These are phyloP conservation scores for Colletotrichum higginsianum DNA, from an alignment of 2,329 filamentous ascomycete genomes.

Conservation along the genomic window DNA sequence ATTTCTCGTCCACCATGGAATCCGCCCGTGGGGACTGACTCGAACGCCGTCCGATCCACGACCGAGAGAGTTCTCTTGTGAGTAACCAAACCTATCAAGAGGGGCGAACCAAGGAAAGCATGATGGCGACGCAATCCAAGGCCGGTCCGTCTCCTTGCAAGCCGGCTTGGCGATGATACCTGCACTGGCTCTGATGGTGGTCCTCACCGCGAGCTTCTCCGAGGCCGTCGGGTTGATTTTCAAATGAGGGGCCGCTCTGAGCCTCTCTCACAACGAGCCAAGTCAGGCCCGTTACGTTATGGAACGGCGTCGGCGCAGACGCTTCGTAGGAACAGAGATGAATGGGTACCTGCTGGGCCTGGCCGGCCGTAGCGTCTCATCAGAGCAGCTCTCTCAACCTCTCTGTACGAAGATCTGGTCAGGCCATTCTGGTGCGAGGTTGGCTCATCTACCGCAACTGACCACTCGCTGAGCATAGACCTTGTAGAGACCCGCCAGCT, in stretches of 20 bases:
- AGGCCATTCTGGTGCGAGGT: slow-evolving; percentile 4
- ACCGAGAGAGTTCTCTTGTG: slow-evolving; percentile 1
- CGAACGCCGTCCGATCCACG: slow-evolving; percentile 23
- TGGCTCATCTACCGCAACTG: slow-evolving; percentile 19
- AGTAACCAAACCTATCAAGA: neutral
- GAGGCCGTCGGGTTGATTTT: slow-evolving; percentile 15
- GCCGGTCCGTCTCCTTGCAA: neutral
- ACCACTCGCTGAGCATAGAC: neutral
- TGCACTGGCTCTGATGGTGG: slow-evolving; percentile 24
- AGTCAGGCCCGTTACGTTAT: neutral
- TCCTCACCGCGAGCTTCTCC: neutral
- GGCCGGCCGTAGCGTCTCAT: slow-evolving; percentile 9
- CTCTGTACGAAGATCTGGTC: neutral
- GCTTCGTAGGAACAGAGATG: neutral
- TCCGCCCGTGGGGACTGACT: slow-evolving; percentile 9
- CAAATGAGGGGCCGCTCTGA: neutral
- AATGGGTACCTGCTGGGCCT: slow-evolving; percentile 5
- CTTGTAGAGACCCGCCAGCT: neutral
- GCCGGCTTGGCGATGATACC: slow-evolving; percentile 24
- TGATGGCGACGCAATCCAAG: slow-evolving; percentile 2
- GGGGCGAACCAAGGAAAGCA: neutral
- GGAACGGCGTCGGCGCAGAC: neutral
- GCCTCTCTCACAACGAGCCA: neutral
- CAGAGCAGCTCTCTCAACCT: neutral
- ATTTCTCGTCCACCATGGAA: neutral